Conservation (phyloP, 2,329 filamentous ascomycete genomes). For the Sporothrix brasiliensis region DNA sequence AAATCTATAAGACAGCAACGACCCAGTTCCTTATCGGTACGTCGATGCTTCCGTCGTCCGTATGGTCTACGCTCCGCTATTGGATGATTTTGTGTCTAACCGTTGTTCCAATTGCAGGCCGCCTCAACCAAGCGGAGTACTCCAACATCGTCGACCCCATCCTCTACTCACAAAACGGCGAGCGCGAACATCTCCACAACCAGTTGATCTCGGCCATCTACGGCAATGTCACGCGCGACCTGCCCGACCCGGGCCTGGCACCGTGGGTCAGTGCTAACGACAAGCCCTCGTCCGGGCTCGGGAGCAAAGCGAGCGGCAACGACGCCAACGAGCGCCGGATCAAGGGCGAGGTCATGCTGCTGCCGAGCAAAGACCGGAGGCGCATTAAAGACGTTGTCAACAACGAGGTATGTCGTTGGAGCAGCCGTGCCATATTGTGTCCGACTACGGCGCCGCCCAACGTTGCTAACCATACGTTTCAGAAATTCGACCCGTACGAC, state of each 20-base stretch:
- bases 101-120: conserved; percentile 48
- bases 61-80: neutral
- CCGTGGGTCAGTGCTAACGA: conserved; percentile 74
- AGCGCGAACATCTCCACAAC: conserved; percentile 67
- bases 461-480: neutral
- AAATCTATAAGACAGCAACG: conserved; percentile 64
- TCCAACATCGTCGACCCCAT: conserved; percentile 63
- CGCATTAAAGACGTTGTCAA: conserved; percentile 66
- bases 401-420: conserved; percentile 58
- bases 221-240: conserved; percentile 69
- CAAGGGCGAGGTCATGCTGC: conserved; percentile 71
- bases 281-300: conserved; percentile 60
- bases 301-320: conserved; percentile 64
- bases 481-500: conserved; percentile 59
- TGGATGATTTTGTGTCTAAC: neutral
- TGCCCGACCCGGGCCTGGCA: conserved; percentile 68
- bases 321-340: conserved; percentile 67
- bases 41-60: conserved; percentile 34
- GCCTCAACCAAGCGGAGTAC: conserved; percentile 65
- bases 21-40: conserved; percentile 66
- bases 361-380: conserved; percentile 66
- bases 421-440: too few species aligned
- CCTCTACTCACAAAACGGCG: conserved; percentile 58
- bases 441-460: too few species aligned
- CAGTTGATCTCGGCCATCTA: conserved; percentile 68